These are phyloP conservation scores for Phytophthora parvispora DNA, from an alignment of 352 stramenopile genomes.

Conservation along the genomic window DNA sequence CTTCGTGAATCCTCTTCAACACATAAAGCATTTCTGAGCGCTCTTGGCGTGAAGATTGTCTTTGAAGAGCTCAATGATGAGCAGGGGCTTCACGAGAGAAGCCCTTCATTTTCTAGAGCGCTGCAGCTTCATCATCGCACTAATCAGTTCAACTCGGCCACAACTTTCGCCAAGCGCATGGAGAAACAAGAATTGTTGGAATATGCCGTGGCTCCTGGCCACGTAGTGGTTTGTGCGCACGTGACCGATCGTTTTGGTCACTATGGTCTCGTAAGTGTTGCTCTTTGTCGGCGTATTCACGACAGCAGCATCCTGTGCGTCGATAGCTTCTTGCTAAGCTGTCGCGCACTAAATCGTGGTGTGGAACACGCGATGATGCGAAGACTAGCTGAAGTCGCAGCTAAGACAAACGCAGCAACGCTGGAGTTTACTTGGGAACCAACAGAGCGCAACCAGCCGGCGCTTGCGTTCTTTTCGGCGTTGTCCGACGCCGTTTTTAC, in stretches of 20 bases:
- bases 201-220: conserved; percentile 28
- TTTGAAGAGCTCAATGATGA: conserved; percentile 54
- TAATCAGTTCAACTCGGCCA: conserved; percentile 80
- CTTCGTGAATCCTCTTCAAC: conserved; percentile 41
- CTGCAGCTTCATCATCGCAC: conserved; percentile 80
- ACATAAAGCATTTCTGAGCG: conserved; percentile 72
- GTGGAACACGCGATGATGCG: conserved; percentile 78
- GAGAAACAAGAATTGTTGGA: conserved; percentile 31
- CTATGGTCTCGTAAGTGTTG: conserved; percentile 73
- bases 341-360: conserved; percentile 72
- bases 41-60: conserved; percentile 72
- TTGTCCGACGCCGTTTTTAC: conserved; percentile 33
- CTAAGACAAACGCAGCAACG: background rate
- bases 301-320: conserved; percentile 33
- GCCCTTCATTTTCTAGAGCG: conserved; percentile 45
- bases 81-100: conserved; percentile 21
- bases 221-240: conserved; percentile 55
- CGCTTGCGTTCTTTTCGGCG: conserved; percentile 59
- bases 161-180: conserved; percentile 58
- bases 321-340: conserved; percentile 80
- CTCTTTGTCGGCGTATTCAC: conserved; percentile 37
- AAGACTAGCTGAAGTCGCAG: conserved; percentile 51
- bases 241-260: conserved; percentile 84
- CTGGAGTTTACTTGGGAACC: conserved; percentile 66
- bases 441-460: conserved; percentile 74